Evolutionary conservation across 2,329 filamentous ascomycete species (phyloP).

Genomic region (Aspergillus puulaauensis): DNA sequence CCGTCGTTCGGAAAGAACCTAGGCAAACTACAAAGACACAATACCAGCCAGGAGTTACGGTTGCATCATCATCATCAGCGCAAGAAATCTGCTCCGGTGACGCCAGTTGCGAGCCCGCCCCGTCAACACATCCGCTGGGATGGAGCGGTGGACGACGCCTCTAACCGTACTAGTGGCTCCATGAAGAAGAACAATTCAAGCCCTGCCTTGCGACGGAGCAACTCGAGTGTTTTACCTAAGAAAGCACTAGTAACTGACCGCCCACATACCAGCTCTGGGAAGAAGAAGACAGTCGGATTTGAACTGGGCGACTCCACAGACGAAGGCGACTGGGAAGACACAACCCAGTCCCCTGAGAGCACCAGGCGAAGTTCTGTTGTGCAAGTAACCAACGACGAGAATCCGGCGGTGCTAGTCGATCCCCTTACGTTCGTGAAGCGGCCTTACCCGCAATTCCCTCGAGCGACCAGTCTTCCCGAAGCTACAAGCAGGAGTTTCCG

Average conservation of each 20-base stretch:
- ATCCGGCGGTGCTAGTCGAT: constrained; percentile 35
- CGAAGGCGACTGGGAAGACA: constrained; percentile 51
- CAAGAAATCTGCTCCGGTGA: constrained; percentile 47
- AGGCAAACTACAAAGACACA: constrained; percentile 40
- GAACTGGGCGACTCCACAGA: constrained; percentile 45
- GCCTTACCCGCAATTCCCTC: constrained; percentile 37
- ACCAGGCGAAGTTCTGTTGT: constrained; percentile 47
- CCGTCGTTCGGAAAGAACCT: constrained; percentile 43
- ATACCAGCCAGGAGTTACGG: constrained; percentile 19
- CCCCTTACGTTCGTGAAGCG: constrained; percentile 43
- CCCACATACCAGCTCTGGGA: constrained; percentile 34
- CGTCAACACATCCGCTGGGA: constrained; percentile 42
- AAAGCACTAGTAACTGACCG: constrained; percentile 38
- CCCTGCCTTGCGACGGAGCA: constrained; percentile 41
- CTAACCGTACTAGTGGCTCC: constrained; percentile 32
- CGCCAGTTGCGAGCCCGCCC: constrained; percentile 43
- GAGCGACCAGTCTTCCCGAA: constrained; percentile 40
- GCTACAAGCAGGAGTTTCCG: constrained; percentile 34
- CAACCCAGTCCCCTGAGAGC: constrained; percentile 48
- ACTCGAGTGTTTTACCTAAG: constrained; percentile 37
- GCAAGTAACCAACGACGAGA: constrained; percentile 36
- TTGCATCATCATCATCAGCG: constrained; percentile 49
- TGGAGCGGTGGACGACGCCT: constrained; percentile 34
- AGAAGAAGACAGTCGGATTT: constrained; percentile 49
- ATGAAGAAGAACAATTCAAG: constrained; percentile 49